Base-by-base conservation (phyloP, 306 rosid genomes). In the Prosopis cineraria region DNA sequence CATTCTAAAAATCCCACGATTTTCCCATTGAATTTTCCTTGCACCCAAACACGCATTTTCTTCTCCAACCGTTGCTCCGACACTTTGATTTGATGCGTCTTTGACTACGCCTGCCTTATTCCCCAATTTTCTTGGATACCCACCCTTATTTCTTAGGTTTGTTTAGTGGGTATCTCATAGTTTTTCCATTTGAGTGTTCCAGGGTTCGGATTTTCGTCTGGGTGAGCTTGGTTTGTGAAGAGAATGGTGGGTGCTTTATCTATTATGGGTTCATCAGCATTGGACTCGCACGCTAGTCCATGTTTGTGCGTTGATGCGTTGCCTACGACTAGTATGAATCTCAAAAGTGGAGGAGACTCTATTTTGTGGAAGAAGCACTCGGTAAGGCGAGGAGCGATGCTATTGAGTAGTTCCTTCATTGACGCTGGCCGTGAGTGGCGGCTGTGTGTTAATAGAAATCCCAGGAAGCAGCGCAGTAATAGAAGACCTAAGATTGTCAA, bases 221-320 rank as follows among this genome's bases (percentile, higher is more conserved):
- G 63, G 87, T 66, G 11, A 65, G 80, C 45, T 76, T 81, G 47
- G 33, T 2, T 82, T 74, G 79, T 40, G 69, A 80, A 12, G 31
- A 85, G 76, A 37, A 91, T 94, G 98, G 89, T 90, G 52, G 89
- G 92, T 80, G 97, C 92, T 83, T 68, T 95, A 45, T 88, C 92
- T 37, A 70, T 92, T 39, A 85, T 89, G 82, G 92, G 92, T 50
- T 87, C 97, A 39, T 87, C 93, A 27, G 85, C 89, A 78, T 85
- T 94, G 92, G 98, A 95, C 34, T 89, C 97, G 22, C 97, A 87
- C 74, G 75, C 87, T 19, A 79, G 91, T 33, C 97, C 97, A 3
- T 90, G 97, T 84, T 80, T 94, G 84, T 95, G 98, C 75, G 81
- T 92, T 77, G 98, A 92, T 79, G 91, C 92, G 14, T 75, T 90